phyloP scores from a whole-genome alignment of 139 green algal genomes.

The Coelastrella sp. region DNA sequence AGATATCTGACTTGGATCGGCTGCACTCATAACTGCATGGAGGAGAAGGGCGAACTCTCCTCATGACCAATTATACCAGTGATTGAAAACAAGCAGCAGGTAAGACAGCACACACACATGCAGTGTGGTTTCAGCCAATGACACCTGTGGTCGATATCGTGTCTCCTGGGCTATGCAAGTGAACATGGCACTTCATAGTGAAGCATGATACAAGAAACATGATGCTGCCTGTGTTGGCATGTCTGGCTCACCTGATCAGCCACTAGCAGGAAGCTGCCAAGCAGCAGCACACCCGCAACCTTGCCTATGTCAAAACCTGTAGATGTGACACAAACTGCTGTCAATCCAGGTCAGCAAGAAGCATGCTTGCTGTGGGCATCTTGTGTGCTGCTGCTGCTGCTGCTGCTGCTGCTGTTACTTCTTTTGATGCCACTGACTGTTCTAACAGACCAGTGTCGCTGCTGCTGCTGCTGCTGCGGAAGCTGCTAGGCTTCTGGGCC shows the following conservation, averaged over 20 bases:
- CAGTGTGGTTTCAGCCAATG: no score
- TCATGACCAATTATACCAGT: no score
- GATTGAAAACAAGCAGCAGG: no score
- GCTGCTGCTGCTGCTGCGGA: background rate
- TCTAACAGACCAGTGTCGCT: background rate
- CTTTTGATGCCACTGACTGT: background rate
- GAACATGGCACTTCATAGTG: background rate
- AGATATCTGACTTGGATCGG: background rate
- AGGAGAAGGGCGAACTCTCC: no score
- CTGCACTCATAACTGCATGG: no score
- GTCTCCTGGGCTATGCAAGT: no score
- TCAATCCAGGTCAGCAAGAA: background rate
- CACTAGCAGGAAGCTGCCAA: conserved; percentile 63
- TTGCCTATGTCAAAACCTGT: conserved; percentile 49
- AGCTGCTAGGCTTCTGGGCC: background rate
- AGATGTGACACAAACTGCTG: background rate
- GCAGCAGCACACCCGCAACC: conserved; percentile 58
- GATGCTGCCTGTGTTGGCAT: background rate
- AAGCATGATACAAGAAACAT: background rate
- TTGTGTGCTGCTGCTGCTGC: background rate
- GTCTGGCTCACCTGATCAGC: conserved; percentile 72
- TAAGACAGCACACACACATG: no score
- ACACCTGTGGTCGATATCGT: no score
- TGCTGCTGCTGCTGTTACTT: background rate
- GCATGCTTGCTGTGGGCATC: background rate